Evolutionary conservation across 2,329 filamentous ascomycete genomes (phyloP).

Genomic region (Xylaria sp.): DNA sequence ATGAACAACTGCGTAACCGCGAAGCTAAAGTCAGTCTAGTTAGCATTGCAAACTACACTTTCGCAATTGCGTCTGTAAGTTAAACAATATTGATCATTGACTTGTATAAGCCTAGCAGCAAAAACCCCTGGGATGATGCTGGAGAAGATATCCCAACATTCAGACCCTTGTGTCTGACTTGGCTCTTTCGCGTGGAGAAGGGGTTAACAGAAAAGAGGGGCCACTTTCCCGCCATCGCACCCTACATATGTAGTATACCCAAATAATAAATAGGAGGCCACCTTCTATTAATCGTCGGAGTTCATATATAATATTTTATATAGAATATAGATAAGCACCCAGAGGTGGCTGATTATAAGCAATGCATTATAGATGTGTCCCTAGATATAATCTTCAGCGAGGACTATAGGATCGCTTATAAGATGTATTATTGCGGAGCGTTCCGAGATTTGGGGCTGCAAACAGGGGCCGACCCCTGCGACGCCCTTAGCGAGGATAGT

Average conservation of each 20-base stretch:
- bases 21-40: background rate
- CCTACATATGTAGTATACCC: too few relatives aligned
- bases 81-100: background rate
- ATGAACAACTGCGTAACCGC: background rate
- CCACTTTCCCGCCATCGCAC: background rate
- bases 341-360: background rate
- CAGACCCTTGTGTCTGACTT: constrained; percentile 8
- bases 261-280: background rate
- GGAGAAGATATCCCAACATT: background rate
- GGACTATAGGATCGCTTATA: background rate
- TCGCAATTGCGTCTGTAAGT: background rate
- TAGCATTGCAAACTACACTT: background rate
- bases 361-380: background rate
- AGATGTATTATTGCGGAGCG: background rate
- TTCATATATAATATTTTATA: background rate
- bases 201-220: constrained; percentile 1
- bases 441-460: constrained; percentile 16
- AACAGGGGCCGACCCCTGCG: constrained; percentile 24
- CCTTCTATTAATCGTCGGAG: background rate
- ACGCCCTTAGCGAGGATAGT: constrained; percentile 34
- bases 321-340: background rate
- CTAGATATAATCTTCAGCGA: background rate
- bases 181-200: background rate
- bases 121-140: background rate
- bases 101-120: background rate